Evolutionary conservation across 208 protist genomes (phyloP), one percentile per base, ranked within the genome.

Genomic region (Trypanosoma cruzi): DNA sequence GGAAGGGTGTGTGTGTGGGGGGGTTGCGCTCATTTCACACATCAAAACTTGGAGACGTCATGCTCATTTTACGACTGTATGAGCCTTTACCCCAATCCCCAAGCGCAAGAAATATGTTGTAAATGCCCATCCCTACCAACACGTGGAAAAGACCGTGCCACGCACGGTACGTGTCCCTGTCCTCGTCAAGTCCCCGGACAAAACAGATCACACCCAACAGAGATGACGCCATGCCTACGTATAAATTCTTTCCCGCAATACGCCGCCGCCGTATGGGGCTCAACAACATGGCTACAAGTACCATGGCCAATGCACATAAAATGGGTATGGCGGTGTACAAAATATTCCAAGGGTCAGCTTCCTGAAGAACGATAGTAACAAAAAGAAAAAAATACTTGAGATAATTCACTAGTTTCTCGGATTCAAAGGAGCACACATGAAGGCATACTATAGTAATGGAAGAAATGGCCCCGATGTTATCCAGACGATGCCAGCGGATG

Each of bases 401-500:
- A 42, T 37, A 67, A 20, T 73, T 50, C 6, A 58, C 34, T 6
- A 70, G 4, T 31, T 46, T 34, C 8, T 57, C 66, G 4, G 58
- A 71, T 20, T 69, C 60, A 64, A 82, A 68, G 46, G 60, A 65
- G 14, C 52, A 61, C 10, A 78, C 29, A 55, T 78, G 59, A 46
- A 75, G 46, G 28, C 46, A 73, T 46, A 53, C 56, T 24, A 71
- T 69, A 28, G 56, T 68, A 42, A 82, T 11, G 1, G 53, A 64
- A 36, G 55, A 42, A 52, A 82, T 74, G 26, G 77, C 71, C 14
- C 57, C 64, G 28, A 82, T 56, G 56, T 78, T 82, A 32, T 78
- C 77, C 42, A 82, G 52, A 13, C 71, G 49, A 50, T 82, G 77
- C 77, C 77, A 82, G 20, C 54, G 63, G 53, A 71, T n/a, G 28